Percentiles rank a stretch among this genome's conserved stretches.
Conservation (phyloP, 352 stramenopile genomes). For the Phytophthora foliorum region DNA sequence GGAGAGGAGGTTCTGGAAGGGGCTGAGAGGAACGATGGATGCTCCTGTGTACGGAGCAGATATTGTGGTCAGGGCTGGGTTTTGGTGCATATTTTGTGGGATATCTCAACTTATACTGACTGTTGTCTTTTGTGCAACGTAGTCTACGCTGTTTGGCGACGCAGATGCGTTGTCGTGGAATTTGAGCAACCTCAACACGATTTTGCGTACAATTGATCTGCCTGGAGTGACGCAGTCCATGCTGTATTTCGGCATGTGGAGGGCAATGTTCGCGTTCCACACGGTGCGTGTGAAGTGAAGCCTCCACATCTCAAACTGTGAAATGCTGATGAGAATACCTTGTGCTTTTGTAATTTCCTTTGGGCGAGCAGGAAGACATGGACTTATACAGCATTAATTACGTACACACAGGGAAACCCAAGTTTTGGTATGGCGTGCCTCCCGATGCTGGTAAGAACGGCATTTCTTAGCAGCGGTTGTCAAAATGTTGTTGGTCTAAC, state of each 20-base stretch:
- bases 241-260: conserved; percentile 96
- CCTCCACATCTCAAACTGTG: background rate
- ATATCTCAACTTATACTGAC: background rate
- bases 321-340: background rate
- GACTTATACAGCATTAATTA: conserved; percentile 96
- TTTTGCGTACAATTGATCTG: conserved; percentile 82
- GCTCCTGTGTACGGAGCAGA: conserved; percentile 92
- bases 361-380: conserved; percentile 87
- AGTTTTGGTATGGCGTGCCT: conserved; percentile 95
- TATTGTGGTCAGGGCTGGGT: conserved; percentile 64
- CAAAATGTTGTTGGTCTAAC: conserved; percentile 9
- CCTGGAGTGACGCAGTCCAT: conserved; percentile 92
- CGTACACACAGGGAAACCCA: conserved; percentile 92
- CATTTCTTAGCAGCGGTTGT: background rate
- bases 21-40: conserved; percentile 86
- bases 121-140: background rate
- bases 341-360: background rate
- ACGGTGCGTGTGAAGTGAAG: conserved; percentile 53
- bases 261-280: conserved; percentile 95
- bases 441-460: conserved; percentile 59
- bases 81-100: conserved; percentile 4
- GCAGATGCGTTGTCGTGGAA: conserved; percentile 85
- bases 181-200: conserved; percentile 89
- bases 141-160: conserved; percentile 89
- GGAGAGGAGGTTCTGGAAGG: conserved; percentile 92